Conservation (phyloP, 129 eudicot species). For the Centaurea solstitialis region DNA sequence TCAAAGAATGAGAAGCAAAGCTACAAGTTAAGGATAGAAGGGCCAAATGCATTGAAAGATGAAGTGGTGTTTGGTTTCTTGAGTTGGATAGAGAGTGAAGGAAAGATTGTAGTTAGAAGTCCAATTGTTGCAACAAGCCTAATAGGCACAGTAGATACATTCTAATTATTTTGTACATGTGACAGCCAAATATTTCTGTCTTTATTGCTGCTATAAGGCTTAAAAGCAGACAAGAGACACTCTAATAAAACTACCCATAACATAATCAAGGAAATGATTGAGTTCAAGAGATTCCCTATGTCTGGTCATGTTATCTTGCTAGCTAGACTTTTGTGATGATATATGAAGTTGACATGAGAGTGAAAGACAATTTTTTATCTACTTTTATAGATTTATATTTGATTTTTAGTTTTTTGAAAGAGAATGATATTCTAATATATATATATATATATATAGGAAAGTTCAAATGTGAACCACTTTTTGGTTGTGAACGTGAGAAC, state of each 20-base stretch:
- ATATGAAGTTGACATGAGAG: neutral
- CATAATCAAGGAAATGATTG: neutral
- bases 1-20: constrained; percentile 62
- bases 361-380: neutral
- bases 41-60: constrained; percentile 30
- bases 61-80: constrained; percentile 44
- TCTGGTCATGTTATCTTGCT: neutral
- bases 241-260: constrained; percentile 7
- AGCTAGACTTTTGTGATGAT: neutral
- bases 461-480: no score
- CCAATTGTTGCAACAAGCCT: constrained; percentile 67
- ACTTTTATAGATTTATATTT: neutral
- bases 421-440: no score
- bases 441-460: no score
- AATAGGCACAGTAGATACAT: constrained; percentile 13
- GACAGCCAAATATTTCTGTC: constrained; percentile 11
- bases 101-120: constrained; percentile 59
- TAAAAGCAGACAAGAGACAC: constrained; percentile 2
- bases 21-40: constrained; percentile 59
- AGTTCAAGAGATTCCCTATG: neutral
- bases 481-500: no score
- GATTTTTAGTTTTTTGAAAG: neutral
- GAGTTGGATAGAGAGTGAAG: constrained; percentile 56
- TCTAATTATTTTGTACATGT: constrained; percentile 10
- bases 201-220: constrained; percentile 38